phyloP scores from a whole-genome alignment of 2,329 filamentous ascomycete genomes.

The Hypoxylon sp. region DNA sequence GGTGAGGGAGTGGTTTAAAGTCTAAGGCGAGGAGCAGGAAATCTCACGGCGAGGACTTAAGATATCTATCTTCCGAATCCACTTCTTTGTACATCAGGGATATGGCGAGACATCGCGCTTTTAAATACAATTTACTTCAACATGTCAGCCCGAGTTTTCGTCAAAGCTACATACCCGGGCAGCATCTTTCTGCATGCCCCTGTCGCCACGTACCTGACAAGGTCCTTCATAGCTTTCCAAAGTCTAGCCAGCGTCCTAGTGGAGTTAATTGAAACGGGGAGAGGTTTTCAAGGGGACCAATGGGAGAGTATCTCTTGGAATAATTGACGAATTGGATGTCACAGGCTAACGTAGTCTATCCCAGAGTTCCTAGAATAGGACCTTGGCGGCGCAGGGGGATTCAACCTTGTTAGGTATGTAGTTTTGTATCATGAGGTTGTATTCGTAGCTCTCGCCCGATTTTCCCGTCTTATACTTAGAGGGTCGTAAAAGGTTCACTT shows the following conservation, averaged over 20 bases:
- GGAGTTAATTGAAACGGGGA: conserved; percentile 42
- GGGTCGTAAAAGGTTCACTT: conserved; percentile 1
- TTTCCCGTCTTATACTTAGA: neutral
- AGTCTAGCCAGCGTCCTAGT: conserved; percentile 28
- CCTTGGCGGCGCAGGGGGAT: conserved; percentile 45
- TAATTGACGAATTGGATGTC: conserved; percentile 30
- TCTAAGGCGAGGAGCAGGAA: conserved; percentile 1
- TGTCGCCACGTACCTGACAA: conserved; percentile 19
- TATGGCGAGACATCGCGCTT: conserved; percentile 25
- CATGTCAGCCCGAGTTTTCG: conserved; percentile 18
- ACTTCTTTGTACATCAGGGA: conserved; percentile 21
- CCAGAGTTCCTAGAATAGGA: conserved; percentile 40
- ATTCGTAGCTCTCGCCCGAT: conserved; percentile 19
- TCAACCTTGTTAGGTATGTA: conserved; percentile 29
- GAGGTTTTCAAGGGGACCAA: conserved; percentile 39
- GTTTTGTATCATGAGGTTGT: conserved; percentile 41
- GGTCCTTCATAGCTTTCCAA: conserved; percentile 22
- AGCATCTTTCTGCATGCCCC: conserved; percentile 16
- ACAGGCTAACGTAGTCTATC: conserved; percentile 33
- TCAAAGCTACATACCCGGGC: conserved; percentile 11
- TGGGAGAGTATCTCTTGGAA: conserved; percentile 22
- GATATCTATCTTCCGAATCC: conserved; percentile 16
- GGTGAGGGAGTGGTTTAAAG: neutral
- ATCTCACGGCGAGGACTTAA: conserved; percentile 4
- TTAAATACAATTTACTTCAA: conserved; percentile 30